phyloP scores from a whole-genome alignment of 2,329 filamentous ascomycete genomes.

The Stagonosporopsis rhizophila region DNA sequence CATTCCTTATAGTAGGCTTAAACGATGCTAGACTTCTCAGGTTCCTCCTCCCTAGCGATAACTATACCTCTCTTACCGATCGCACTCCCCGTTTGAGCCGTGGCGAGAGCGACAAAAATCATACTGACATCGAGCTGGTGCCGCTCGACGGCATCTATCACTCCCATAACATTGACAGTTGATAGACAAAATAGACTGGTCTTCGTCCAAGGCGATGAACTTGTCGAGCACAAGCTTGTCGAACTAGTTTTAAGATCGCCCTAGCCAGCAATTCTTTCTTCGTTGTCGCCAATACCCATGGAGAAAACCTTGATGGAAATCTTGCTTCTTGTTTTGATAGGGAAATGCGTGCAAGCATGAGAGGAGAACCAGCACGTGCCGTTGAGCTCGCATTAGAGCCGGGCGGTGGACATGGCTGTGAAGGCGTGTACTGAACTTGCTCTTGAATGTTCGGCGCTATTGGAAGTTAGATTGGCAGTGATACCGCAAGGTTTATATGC shows the following conservation, averaged over 20 bases:
- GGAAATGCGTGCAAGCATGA: slow-evolving; percentile 12
- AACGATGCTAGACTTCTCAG: neutral
- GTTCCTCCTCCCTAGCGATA: slow-evolving; percentile 1
- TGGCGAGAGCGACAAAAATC: slow-evolving; percentile 62
- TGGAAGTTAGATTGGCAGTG: neutral
- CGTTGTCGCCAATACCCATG: slow-evolving; percentile 3
- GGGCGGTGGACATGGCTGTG: neutral
- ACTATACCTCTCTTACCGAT: slow-evolving; percentile 4
- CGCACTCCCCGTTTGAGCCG: neutral
- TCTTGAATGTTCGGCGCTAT: neutral
- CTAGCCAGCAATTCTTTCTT: neutral
- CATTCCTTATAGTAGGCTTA: slow-evolving; percentile 58
- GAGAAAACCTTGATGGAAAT: slow-evolving; percentile 10
- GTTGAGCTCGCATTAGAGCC: neutral
- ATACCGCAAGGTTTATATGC: neutral
- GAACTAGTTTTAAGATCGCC: slow-evolving; percentile 8
- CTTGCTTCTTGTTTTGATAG: slow-evolving; percentile 11
- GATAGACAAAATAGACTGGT: slow-evolving; percentile 66
- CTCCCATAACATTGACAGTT: slow-evolving; percentile 55
- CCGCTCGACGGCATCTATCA: slow-evolving; percentile 64
- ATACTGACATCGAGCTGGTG: slow-evolving; percentile 67
- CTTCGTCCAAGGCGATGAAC: slow-evolving; percentile 65
- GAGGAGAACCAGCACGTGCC: slow-evolving; percentile 9
- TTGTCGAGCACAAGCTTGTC: slow-evolving; percentile 50
- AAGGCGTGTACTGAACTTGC: neutral